phyloP scores from a whole-genome alignment of 2,329 filamentous ascomycete genomes.

The Cladosporium austrohemisphaericum region DNA sequence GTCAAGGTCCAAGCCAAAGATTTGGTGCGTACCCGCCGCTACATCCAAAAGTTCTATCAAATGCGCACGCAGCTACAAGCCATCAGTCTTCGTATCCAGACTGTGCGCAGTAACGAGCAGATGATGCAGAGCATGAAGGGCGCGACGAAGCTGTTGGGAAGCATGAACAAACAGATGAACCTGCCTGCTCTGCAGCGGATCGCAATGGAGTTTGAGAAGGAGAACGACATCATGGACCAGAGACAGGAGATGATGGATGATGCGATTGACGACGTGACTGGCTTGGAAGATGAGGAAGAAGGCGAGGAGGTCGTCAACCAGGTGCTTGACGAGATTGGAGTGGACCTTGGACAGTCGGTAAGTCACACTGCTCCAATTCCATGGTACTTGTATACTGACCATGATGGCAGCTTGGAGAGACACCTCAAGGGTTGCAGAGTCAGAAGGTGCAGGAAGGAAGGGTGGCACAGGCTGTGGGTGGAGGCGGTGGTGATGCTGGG shows the following conservation, averaged over 20 bases:
- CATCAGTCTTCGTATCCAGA: constrained; percentile 93
- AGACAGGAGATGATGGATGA: constrained; percentile 99
- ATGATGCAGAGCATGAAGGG: constrained; percentile 99
- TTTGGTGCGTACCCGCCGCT: constrained; percentile 83
- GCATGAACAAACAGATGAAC: constrained; percentile 98
- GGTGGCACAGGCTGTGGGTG: constrained; percentile 83
- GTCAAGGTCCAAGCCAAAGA: constrained; percentile 99
- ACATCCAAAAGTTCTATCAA: constrained; percentile 93
- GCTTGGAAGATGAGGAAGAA: constrained; percentile 86
- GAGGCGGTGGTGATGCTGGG: constrained; percentile 53
- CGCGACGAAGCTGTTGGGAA: constrained; percentile 84
- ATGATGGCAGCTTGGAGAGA: constrained; percentile 73
- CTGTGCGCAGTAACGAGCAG: constrained; percentile 95
- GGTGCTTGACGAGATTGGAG: constrained; percentile 92
- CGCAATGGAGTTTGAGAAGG: constrained; percentile 97
- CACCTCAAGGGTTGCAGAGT: constrained; percentile 77
- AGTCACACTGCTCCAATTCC: constrained; percentile 37
- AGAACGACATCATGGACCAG: constrained; percentile 99
- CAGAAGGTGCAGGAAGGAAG: constrained; percentile 67
- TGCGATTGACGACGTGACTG: constrained; percentile 94
- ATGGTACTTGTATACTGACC: neutral
- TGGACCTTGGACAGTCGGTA: constrained; percentile 87
- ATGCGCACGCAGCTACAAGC: constrained; percentile 98
- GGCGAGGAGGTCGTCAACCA: constrained; percentile 96
- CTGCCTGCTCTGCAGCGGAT: constrained; percentile 91